phyloP scores from a whole-genome alignment of 495 filamentous ascomycete genomes.

The Stereocaulon alpinum region DNA sequence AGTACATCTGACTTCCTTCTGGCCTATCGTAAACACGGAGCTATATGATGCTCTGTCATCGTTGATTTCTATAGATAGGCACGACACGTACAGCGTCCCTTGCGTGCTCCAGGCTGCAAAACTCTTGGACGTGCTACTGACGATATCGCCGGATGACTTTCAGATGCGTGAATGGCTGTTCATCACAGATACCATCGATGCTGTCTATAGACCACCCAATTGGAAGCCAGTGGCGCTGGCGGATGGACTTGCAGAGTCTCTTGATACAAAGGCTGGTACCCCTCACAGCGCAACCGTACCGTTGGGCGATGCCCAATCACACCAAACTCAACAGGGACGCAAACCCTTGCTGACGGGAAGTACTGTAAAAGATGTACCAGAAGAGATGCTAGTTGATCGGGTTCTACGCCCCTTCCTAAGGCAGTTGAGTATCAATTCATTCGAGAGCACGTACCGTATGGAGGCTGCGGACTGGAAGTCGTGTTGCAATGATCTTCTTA shows the following conservation, averaged over 20 bases:
- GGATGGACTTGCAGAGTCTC: slow-evolving; percentile 74
- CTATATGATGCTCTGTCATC: slow-evolving; percentile 74
- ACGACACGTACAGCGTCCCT: slow-evolving; percentile 65
- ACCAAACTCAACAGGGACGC: slow-evolving; percentile 17
- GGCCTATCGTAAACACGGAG: slow-evolving; percentile 84
- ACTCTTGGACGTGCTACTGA: slow-evolving; percentile 73
- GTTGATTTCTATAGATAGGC: slow-evolving; percentile 56
- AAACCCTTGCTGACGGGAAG: slow-evolving; percentile 33
- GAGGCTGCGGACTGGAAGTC: slow-evolving; percentile 53
- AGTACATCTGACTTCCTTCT: slow-evolving; percentile 68
- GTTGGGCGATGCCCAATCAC: neutral
- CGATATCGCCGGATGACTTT: slow-evolving; percentile 88
- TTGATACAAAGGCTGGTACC: slow-evolving; percentile 43
- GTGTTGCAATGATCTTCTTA: slow-evolving; percentile 59
- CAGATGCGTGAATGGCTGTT: slow-evolving; percentile 95
- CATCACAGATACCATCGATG: slow-evolving; percentile 92
- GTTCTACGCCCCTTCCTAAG: slow-evolving; percentile 83
- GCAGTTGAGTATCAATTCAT: slow-evolving; percentile 80
- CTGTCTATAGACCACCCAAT: slow-evolving; percentile 71
- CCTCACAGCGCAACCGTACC: slow-evolving; percentile 26
- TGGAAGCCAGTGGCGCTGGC: slow-evolving; percentile 68
- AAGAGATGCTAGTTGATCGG: slow-evolving; percentile 61
- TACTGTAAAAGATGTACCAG: slow-evolving; percentile 39
- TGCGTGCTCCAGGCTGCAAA: slow-evolving; percentile 84
- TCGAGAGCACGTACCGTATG: slow-evolving; percentile 87